Base-by-base conservation (phyloP, 306 rosid genomes). In the Corylus avellana region DNA sequence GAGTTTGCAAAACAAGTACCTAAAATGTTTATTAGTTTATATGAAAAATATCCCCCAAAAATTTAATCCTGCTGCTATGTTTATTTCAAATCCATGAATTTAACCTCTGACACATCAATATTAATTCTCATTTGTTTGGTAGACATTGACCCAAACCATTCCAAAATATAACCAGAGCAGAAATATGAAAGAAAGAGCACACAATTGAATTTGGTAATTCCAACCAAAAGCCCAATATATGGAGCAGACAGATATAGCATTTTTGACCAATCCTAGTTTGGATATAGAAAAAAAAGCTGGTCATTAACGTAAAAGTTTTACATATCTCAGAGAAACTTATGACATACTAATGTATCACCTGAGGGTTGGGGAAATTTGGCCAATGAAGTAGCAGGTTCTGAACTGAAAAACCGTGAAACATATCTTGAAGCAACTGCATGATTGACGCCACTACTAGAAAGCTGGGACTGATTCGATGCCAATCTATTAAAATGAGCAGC, bases 351-450 rank as follows among this genome's bases (percentile, higher is more conserved):
- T 72, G 69, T 22, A 67, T 85, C 88, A 94, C 98, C 97, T 77
- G 90, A 87, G 61, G 91, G 85, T 80, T 83, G 87, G 85, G 87
- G 78, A 79, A 78, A 83, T 79, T 75, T 82, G 74, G 84, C 75
- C 87, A 83, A 84, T 46, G 89, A 81, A 57, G 90, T 76, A 78
- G 90, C 85, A 79, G 91, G 86, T 76, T 82, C 90, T 20, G 97
- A 79, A 82, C 84, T 86, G 90, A 94, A 87, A 85, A 92, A 92
- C 50, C 93, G 89, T 53, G 96, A 90, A 82, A 92, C 92, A 79
- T 94, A 90, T 81, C 96, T 88, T 16, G 94, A 85, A 81, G 94
- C 92, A 87, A 89, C 94, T 59, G 86, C 78, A 73, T 82, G 90
- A 87, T 87, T 90, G 18, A 86, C 84, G 70, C 90, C 89, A 73